Conservation (phyloP, 2,329 filamentous ascomycete genomes). For the Cytospora piceicola region DNA sequence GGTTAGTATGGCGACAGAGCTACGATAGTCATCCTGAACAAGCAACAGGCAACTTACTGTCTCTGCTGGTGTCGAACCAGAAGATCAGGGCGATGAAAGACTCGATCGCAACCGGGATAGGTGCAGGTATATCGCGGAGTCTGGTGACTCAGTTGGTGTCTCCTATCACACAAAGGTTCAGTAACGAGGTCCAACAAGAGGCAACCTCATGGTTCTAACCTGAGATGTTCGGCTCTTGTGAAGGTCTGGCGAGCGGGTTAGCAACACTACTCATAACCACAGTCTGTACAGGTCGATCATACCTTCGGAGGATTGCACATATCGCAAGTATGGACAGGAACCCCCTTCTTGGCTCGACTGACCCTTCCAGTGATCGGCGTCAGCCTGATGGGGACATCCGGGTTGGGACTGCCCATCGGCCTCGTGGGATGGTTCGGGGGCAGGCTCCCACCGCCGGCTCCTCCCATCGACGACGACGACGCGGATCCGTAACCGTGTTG, state of each 20-base stretch:
- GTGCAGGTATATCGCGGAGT: constrained; percentile 56
- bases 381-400: constrained; percentile 51
- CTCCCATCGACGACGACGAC: constrained; percentile 42
- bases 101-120: constrained; percentile 57
- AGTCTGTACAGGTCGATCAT: constrained; percentile 24
- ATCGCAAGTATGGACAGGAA: constrained; percentile 61
- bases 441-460: constrained; percentile 32
- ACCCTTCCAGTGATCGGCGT: constrained; percentile 61
- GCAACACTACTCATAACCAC: constrained; percentile 17
- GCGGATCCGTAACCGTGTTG: constrained; percentile 42
- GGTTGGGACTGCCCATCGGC: constrained; percentile 44
- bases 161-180: constrained; percentile 45
- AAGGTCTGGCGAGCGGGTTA: constrained; percentile 54
- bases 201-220: constrained; percentile 44
- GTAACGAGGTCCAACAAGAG: constrained; percentile 30
- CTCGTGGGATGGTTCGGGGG: constrained; percentile 43
- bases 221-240: constrained; percentile 64
- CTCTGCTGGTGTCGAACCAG: constrained; percentile 59
- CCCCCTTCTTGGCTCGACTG: constrained; percentile 62
- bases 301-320: constrained; percentile 58
- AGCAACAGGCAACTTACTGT: constrained; percentile 47
- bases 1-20: constrained; percentile 29
- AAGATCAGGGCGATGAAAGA: constrained; percentile 63
- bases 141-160: constrained; percentile 64
- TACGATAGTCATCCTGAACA: not conserved